Evolutionary conservation across 164 flowering plant species (phyloP), one percentile per base, ranked within the genome.

Genomic region (Tetrastigma voinierianum): DNA sequence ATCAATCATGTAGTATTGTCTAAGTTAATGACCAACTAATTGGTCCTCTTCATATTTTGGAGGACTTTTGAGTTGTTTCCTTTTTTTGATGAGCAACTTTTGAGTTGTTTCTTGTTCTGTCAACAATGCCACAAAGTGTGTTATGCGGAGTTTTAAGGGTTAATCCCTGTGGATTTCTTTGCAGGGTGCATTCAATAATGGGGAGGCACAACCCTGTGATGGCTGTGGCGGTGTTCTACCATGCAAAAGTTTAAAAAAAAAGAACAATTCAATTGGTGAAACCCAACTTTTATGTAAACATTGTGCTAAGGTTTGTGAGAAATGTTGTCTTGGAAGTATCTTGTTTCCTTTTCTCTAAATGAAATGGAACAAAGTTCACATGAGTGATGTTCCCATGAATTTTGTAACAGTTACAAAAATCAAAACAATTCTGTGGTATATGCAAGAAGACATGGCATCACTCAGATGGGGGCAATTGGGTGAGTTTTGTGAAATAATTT

Each of bases 371-470:
- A 12, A 7, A n/a, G 18, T 17, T 43, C 19, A 19, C 19, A 48
- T 59, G 10, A 59, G 6, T 47, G 45, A 43, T 69, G 52, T 15
- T 16, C 20, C 13, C 40, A 23, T 55, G 52, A 52, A 55, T 61
- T 6, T 53, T 53, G 13, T 70, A 70, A 54, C 85, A 93, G 99
- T 72, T 96, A 66, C 70, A 66, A 65, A 87, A 89, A 72, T 88
- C 92, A 46, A 88, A 83, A 74, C 97, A 93, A 70, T 89, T 82
- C 71, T 96, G 99, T 84, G 99, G 98, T 62, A 81, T 93, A 67
- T 96, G 97, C 91, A 89, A 87, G 85, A 84, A 84, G 68, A 85
- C 85, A 71, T 85, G 98, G 96, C 90, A 91, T 74, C 98, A 84
- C 68, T 84, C 90, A 58, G 96, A 91, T 82, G 87, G 92, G 46